These are phyloP conservation scores for Cutaneotrichosporon daszewskae DNA, from an alignment of 1,284 basidiomycete species.

Conservation along the genomic window DNA sequence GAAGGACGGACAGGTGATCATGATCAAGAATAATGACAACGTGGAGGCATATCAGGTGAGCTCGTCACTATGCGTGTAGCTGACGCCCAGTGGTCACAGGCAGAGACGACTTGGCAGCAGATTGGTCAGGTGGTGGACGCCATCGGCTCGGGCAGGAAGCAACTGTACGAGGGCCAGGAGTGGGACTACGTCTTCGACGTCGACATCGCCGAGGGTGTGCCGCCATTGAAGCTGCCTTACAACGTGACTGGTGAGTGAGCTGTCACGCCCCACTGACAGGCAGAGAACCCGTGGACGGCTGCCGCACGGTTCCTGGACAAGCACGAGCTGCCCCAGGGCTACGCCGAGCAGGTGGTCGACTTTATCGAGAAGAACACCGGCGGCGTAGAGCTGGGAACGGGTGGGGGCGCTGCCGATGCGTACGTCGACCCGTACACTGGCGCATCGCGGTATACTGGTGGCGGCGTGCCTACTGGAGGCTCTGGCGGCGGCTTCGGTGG, in stretches of 20 bases:
- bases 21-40: conserved; percentile 70
- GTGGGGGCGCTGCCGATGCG: conserved; percentile 47
- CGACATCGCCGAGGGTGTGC: conserved; percentile 86
- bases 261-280: not conserved
- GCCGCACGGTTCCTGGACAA: conserved; percentile 81
- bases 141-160: conserved; percentile 77
- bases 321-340: conserved; percentile 75
- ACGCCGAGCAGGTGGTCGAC: conserved; percentile 83
- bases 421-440: conserved; percentile 89
- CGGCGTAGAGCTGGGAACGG: conserved; percentile 62
- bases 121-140: conserved; percentile 94
- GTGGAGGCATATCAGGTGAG: conserved; percentile 74
- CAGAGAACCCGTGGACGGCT: conserved; percentile 87
- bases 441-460: conserved; percentile 54
- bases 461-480: conserved; percentile 17
- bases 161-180: conserved; percentile 83
- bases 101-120: conserved; percentile 72
- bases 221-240: conserved; percentile 90
- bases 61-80: not conserved
- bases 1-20: conserved; percentile 86
- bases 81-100: conserved; percentile 63
- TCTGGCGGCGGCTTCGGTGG: conserved; percentile 9
- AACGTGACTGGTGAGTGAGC: conserved; percentile 66
- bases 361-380: conserved; percentile 90
- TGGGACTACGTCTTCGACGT: conserved; percentile 99